phyloP scores from a whole-genome alignment of 495 filamentous ascomycete genomes.

The Aspergillus cavernicola region DNA sequence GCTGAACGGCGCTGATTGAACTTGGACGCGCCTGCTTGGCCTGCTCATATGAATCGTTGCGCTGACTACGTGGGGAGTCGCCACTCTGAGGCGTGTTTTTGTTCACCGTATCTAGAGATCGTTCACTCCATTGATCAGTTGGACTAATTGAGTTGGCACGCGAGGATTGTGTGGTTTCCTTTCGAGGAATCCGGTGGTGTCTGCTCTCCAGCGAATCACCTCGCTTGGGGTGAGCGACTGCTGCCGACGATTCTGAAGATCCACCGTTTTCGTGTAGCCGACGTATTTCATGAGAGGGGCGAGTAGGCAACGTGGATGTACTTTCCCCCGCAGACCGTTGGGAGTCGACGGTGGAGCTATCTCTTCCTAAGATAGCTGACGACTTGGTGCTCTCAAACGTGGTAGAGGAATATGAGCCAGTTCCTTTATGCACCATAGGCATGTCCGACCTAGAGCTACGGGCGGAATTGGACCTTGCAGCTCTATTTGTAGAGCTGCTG shows the following conservation, averaged over 20 bases:
- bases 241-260: conserved; percentile 34
- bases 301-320: conserved; percentile 26
- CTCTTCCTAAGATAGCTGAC: conserved; percentile 24
- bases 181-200: conserved; percentile 30
- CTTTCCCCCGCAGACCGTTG: conserved; percentile 19
- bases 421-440: conserved; percentile 25
- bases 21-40: conserved; percentile 43
- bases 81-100: conserved; percentile 18
- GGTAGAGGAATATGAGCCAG: conserved; percentile 35
- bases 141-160: conserved; percentile 14
- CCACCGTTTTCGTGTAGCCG: conserved; percentile 34
- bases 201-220: conserved; percentile 54
- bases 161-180: conserved; percentile 32
- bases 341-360: conserved; percentile 20
- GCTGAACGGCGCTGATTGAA: conserved; percentile 48
- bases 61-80: conserved; percentile 55
- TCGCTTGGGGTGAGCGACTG: conserved; percentile 48
- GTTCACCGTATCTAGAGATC: conserved; percentile 13
- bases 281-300: conserved; percentile 38
- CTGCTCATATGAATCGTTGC: conserved; percentile 46
- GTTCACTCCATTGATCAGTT: conserved; percentile 21
- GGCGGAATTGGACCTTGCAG: conserved; percentile 57
- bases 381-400: conserved; percentile 34
- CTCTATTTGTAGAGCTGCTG: conserved; percentile 46
- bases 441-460: conserved; percentile 61